Percentiles rank a stretch among this genome's conserved stretches.
These are phyloP conservation scores for Fragilariopsis cylindrus DNA, from an alignment of 108 stramenopile species.

Conservation along the genomic window DNA sequence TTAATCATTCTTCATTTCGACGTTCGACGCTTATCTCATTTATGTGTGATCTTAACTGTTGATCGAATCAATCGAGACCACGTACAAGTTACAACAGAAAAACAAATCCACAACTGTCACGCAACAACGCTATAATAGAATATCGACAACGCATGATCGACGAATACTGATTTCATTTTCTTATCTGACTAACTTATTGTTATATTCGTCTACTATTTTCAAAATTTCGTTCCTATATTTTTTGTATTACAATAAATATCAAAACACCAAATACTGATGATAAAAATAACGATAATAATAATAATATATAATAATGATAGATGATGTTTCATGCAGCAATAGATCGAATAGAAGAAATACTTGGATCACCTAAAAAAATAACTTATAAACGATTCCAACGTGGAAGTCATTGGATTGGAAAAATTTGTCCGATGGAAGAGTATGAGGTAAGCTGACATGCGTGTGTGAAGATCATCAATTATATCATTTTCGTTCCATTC, in stretches of 20 bases:
- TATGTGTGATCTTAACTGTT: neutral
- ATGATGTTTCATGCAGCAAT: slow-evolving; percentile 53
- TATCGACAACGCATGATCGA: too few relatives aligned
- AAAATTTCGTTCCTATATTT: neutral
- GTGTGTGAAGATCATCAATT: too few relatives aligned
- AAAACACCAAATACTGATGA: neutral
- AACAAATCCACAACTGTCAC: too few relatives aligned
- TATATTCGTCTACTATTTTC: neutral
- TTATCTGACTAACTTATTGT: neutral
- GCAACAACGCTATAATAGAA: too few relatives aligned
- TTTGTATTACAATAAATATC: neutral
- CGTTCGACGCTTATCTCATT: neutral
- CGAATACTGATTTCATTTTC: too few relatives aligned
- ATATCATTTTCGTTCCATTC: too few relatives aligned
- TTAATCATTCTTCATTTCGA: neutral
- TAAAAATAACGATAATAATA: neutral
- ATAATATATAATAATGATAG: slow-evolving; percentile 18
- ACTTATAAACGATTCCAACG: slow-evolving; percentile 26
- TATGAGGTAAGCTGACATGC: slow-evolving; percentile 16
- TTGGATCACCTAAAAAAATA: slow-evolving; percentile 24
- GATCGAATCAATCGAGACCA: too few relatives aligned
- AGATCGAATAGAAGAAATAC: slow-evolving; percentile 53
- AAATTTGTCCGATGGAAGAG: slow-evolving; percentile 46
- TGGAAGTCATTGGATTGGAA: slow-evolving; percentile 48
- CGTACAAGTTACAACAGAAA: too few relatives aligned